Evolutionary conservation across 2,329 filamentous ascomycete species (phyloP), one percentile per base, ranked within the genome.

Genomic region (Fusarium secorum): DNA sequence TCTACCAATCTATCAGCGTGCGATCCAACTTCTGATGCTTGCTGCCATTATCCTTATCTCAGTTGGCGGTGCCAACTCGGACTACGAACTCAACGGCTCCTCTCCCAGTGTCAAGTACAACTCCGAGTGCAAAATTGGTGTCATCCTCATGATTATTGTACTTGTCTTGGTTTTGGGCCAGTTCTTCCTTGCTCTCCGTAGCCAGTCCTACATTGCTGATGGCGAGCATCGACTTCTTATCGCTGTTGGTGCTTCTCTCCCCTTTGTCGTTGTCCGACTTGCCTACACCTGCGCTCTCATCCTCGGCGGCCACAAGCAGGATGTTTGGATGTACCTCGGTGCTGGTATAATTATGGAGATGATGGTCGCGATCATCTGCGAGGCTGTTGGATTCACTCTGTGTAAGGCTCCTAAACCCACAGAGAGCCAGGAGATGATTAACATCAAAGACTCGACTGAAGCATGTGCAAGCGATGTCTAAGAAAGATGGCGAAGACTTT

Each of bases 161-260:
- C 60, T 82, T 15, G 83, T 82, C 42, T 75, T 85, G 54, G 72
- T 81, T 11, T 75, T 85, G 68, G 77, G 84, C 61, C 64, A 83
- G 66, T 76, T 80, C 8, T 45, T 84, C 30, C 58, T 86, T n/a
- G 78, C 78, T 26, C 60, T 83, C 22, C 76, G 81, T 38, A 82
- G 82, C 71, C 81, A 80, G 39, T 76, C 79, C 59, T 77, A 74
- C 42, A 71, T 83, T 24, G 82, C 81, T 39, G 76, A 87, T 65
- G 81, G 88, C n/a, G 88, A 89, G 76, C 84, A 85, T 66, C 84
- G 85, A 20, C 84, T 90, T 42, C 79, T 90, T 14, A 81, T 86
- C 32, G 79, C 78, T 17, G 78, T 83, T 44, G 53, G 73, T n/a
- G 61, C 72, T 30, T 79, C 78, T 45, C 54, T 80, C 13, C 80